Conservation (phyloP, 352 stramenopile species). For the Globisporangium viniferum region DNA sequence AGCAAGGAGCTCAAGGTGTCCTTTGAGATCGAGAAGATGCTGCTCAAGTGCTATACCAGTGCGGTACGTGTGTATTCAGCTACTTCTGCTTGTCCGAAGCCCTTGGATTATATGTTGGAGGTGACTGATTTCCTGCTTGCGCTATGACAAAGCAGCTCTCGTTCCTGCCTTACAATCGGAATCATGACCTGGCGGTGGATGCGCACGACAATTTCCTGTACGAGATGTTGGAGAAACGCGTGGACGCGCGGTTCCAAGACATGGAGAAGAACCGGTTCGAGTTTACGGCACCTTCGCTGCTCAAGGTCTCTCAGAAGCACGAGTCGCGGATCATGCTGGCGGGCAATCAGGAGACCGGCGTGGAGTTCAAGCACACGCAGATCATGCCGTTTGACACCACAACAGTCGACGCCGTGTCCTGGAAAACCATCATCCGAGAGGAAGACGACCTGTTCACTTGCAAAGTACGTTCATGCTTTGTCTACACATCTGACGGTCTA, state of each 20-base stretch:
- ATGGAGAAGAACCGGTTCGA: constrained; percentile 2
- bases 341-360: constrained; percentile 8
- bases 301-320: not conserved
- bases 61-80: constrained; percentile 1
- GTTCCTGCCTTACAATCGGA: constrained; percentile 6
- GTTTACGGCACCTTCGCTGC: not conserved
- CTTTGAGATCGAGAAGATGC: constrained; percentile 13
- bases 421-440: constrained; percentile 7
- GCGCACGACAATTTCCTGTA: constrained; percentile 12
- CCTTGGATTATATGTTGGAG: too few species aligned
- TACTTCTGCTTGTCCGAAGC: not conserved
- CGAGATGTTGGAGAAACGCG: constrained; percentile 11
- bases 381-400: constrained; percentile 11
- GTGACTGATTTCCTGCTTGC: not conserved
- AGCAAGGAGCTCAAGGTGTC: constrained; percentile 6
- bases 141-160: constrained; percentile 2
- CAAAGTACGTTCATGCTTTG: constrained; percentile 4
- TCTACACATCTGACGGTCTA: too few species aligned
- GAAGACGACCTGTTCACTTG: not conserved
- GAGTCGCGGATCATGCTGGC: constrained; percentile 12
- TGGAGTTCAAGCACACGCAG: constrained; percentile 12
- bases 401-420: constrained; percentile 9
- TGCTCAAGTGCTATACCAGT: constrained; percentile 15
- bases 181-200: constrained; percentile 6
- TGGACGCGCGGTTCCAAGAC: not conserved